Base-by-base conservation (phyloP, 371 early-diverging fungal species). In the Mortierella sp. region DNA sequence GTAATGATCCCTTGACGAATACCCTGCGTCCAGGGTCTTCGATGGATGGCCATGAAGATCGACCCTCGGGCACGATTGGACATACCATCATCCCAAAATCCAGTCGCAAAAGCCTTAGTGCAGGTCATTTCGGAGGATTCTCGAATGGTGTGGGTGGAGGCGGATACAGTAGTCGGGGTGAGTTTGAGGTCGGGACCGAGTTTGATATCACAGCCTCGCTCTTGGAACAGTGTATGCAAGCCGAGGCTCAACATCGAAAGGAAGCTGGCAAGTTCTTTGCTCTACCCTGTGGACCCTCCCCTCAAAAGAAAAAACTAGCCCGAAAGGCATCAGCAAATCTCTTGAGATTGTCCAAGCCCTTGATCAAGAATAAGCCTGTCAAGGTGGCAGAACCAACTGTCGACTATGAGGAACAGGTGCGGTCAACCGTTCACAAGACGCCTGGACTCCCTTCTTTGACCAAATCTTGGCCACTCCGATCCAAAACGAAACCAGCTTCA, bases 191-290 rank as follows among this genome's bases (percentile, higher is more conserved):
- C 1, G 79, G 79, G 1, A 52, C 66, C 18, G 79, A 72, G 63
- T 77, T 77, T 69, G 79, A 77, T 29, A 72, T 69, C 63, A 77
- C 79, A n/a, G 72, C 62, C 18, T 52, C 57, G 25, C 69, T 77
- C 37, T 25, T 77, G 66, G 79, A 77, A 14, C 69, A 77, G 57
- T 77, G 79, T 25, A 72, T 77, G 21, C 66, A 65, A 0, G 66
- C 69, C 11, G 79, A 77, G 16, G 63, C 79, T 0, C 79, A 77
- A 43, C 79, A 77, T 25, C 72, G 79, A 5, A 68, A 58, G 44
- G 79, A 69, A 6, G 79, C 79, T 7, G 79, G 79, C 30, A 68
- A 57, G 43, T 77, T 77, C 59, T 77, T 77, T 66, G 79, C 79
- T 0, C 56, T 77, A 29, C 79, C 79, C 1, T 77, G 69, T 47